phyloP scores from a whole-genome alignment of 768 basidiomycete species.

The Chlorophyllum brunneum region DNA sequence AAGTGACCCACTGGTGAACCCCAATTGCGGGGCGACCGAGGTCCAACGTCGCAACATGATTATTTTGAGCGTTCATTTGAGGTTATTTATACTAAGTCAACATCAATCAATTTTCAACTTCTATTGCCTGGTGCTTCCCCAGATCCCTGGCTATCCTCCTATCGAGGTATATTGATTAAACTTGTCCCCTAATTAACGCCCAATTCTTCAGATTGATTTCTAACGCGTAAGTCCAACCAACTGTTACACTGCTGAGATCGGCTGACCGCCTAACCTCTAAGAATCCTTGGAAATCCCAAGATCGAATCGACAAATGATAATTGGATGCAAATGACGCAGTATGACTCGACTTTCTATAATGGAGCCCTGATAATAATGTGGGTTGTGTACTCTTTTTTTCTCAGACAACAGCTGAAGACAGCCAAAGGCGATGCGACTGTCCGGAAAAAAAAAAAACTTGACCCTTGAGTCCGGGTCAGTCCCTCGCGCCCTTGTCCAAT shows the following conservation, averaged over 20 bases:
- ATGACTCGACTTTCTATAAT: conserved; percentile 11
- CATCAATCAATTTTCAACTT: conserved; percentile 9
- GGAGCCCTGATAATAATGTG: conserved; percentile 3
- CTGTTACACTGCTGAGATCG: neutral
- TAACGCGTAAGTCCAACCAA: conserved; percentile 3
- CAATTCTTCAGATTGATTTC: neutral
- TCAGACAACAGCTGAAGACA: neutral
- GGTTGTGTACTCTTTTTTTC: conserved; percentile 4
- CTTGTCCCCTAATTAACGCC: neutral
- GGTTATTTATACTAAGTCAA: conserved; percentile 11
- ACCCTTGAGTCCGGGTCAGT: no score
- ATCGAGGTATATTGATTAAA: conserved; percentile 1
- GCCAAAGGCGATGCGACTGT: neutral
- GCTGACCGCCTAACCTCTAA: neutral
- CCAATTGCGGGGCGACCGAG: neutral
- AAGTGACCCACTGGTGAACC: neutral
- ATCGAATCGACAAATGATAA: neutral
- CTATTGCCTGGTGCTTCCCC: neutral
- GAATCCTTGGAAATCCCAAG: conserved; percentile 6
- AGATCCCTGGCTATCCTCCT: conserved; percentile 3
- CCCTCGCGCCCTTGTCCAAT: no score
- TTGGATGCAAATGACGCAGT: neutral
- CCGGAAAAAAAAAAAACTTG: no score
- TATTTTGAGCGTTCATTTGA: neutral
- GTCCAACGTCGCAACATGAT: neutral